Evolutionary conservation across 208 protist genomes (phyloP).

Genomic region (Acanthamoeba royreba): DNA sequence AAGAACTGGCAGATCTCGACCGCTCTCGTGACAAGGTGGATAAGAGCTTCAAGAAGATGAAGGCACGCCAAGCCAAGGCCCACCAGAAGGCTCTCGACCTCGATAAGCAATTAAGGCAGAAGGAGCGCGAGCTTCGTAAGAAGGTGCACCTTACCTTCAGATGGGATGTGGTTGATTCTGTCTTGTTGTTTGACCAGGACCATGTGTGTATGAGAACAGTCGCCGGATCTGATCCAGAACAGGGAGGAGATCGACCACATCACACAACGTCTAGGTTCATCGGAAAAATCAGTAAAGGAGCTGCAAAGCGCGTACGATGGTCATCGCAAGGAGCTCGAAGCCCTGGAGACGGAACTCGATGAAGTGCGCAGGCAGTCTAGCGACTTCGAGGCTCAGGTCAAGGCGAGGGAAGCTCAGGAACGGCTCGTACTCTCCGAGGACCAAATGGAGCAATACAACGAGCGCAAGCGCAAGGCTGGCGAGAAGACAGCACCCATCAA

Average conservation of each 20-base stretch:
- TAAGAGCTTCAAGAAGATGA: conserved; percentile 15
- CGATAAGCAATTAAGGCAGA: neutral
- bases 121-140: neutral
- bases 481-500: conserved; percentile 70
- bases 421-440: conserved; percentile 9
- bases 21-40: neutral
- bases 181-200: neutral
- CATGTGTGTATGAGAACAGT: neutral
- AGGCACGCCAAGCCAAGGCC: neutral
- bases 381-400: conserved; percentile 80
- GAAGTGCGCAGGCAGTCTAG: conserved; percentile 76
- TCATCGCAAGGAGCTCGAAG: conserved; percentile 81
- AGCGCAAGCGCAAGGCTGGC: conserved; percentile 80
- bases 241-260: neutral
- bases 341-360: conserved; percentile 72
- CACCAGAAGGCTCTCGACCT: neutral
- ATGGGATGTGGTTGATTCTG: neutral
- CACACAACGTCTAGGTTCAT: neutral
- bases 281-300: neutral
- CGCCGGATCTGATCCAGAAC: neutral
- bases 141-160: neutral
- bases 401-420: conserved; percentile 21
- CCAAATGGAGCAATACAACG: conserved; percentile 61
- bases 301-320: conserved; percentile 67
- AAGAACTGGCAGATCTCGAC: neutral